Conservation (phyloP, 2,329 filamentous ascomycete genomes). For the Calonectria multiphialidica region DNA sequence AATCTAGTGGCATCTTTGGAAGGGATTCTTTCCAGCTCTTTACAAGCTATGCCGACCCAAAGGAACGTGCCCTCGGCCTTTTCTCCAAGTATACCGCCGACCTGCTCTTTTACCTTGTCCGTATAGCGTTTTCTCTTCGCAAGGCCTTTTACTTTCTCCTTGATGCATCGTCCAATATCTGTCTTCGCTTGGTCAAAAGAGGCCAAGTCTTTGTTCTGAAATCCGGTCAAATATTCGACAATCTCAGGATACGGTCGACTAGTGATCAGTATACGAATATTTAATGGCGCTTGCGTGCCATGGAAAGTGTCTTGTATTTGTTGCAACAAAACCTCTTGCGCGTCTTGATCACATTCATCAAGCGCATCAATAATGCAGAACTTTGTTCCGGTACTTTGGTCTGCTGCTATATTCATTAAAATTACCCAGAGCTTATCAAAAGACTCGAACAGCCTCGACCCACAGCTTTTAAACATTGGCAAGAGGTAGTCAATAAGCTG, state of each 20-base stretch:
- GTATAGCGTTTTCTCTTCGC: background rate
- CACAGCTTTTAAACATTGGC: background rate
- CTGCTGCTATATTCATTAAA: background rate
- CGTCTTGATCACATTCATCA: background rate
- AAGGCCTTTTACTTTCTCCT: background rate
- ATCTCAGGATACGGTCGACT: background rate
- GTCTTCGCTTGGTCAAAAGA: background rate
- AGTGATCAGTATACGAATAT: background rate
- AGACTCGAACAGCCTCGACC: background rate
- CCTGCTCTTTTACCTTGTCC: background rate
- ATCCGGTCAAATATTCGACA: background rate
- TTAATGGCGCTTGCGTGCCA: background rate
- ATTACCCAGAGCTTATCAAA: background rate
- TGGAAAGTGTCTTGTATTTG: background rate
- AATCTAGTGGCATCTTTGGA: too few species aligned
- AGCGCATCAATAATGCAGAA: background rate
- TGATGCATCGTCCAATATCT: background rate
- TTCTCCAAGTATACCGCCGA: background rate
- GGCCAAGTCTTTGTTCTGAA: background rate
- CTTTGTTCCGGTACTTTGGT: background rate
- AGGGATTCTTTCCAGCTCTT: too few species aligned
- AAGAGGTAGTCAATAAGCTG: background rate
- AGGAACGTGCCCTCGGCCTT: background rate
- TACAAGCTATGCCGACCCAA: too few species aligned
- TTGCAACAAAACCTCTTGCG: background rate